A percentile compares a stretch with the other conserved stretches of the same genome.
phyloP scores from a whole-genome alignment of 192 early-diverging fungal genomes.

The Funneliformis geosporum region DNA sequence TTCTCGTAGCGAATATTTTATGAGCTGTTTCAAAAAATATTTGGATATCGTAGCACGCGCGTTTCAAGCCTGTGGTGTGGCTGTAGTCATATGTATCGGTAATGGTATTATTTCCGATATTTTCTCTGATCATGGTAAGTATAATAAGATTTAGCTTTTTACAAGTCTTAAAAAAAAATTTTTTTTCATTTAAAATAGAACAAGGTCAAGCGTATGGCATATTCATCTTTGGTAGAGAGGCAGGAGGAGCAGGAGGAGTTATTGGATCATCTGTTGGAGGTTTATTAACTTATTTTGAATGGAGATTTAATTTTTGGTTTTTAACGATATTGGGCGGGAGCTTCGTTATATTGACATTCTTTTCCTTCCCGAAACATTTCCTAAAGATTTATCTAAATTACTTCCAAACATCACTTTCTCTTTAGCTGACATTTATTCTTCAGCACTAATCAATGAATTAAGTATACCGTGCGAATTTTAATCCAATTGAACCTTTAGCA shows the following conservation, averaged over 20 bases:
- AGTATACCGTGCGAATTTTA: too few species aligned
- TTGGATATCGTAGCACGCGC: constrained; percentile 42
- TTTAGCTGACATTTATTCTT: neutral
- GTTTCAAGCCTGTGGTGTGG: constrained; percentile 40
- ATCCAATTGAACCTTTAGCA: neutral
- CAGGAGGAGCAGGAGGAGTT: constrained; percentile 37
- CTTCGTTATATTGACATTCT: neutral
- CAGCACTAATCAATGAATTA: neutral
- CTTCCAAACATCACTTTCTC: neutral
- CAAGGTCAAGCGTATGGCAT: constrained; percentile 44
- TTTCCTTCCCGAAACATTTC: constrained; percentile 1
- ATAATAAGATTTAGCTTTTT: neutral
- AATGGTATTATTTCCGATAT: constrained; percentile 40
- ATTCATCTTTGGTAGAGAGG: constrained; percentile 30
- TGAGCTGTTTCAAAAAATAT: constrained; percentile 37
- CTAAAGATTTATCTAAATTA: neutral
- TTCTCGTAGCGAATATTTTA: constrained; percentile 38
- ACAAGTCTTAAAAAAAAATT: neutral
- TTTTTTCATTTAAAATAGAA: constrained; percentile 17
- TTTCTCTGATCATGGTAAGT: constrained; percentile 8
- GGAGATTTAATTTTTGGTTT: constrained; percentile 45
- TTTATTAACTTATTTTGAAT: neutral
- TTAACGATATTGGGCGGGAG: constrained; percentile 32
- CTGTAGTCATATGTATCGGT: constrained; percentile 38
- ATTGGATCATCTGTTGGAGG: constrained; percentile 42